A percentile compares a stretch with the other conserved stretches of the same genome.
Evolutionary conservation across 495 filamentous ascomycete species (phyloP).

Genomic region (Penicillium herquei): DNA sequence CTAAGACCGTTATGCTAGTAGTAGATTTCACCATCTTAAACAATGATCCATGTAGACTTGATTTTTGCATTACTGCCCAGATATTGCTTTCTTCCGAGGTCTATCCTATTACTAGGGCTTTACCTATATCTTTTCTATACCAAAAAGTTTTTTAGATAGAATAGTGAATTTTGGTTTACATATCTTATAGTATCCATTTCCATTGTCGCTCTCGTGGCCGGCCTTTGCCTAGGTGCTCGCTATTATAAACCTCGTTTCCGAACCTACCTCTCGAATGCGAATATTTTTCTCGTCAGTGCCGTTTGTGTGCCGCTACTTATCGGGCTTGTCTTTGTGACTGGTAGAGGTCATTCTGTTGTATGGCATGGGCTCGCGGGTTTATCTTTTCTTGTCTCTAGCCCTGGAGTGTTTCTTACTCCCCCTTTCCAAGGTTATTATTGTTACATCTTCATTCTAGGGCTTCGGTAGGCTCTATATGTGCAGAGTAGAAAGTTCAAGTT

Average conservation of each 20-base stretch:
- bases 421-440: not conserved
- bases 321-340: conserved; percentile 32
- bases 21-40: too few relatives aligned
- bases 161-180: conserved; percentile 45
- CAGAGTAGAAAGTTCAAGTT: conserved; percentile 3
- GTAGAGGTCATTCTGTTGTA: conserved; percentile 17
- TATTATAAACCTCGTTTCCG: not conserved
- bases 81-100: too few relatives aligned
- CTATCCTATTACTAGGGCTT: conserved; percentile 22
- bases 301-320: conserved; percentile 32
- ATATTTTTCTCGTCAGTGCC: conserved; percentile 10
- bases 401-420: not conserved
- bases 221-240: conserved; percentile 5
- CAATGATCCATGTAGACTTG: too few relatives aligned
- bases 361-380: conserved; percentile 14
- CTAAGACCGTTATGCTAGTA: too few relatives aligned
- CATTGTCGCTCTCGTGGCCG: conserved; percentile 9
- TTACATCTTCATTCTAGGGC: not conserved
- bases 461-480: not conserved
- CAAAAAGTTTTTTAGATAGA: conserved; percentile 52
- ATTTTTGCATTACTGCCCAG: too few relatives aligned
- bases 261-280: conserved; percentile 2
- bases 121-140: conserved; percentile 60
- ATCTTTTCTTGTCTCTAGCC: not conserved
- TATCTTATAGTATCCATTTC: conserved; percentile 34